Conservation (phyloP, 495 filamentous ascomycete genomes). For the Lichenothelia convexa region DNA sequence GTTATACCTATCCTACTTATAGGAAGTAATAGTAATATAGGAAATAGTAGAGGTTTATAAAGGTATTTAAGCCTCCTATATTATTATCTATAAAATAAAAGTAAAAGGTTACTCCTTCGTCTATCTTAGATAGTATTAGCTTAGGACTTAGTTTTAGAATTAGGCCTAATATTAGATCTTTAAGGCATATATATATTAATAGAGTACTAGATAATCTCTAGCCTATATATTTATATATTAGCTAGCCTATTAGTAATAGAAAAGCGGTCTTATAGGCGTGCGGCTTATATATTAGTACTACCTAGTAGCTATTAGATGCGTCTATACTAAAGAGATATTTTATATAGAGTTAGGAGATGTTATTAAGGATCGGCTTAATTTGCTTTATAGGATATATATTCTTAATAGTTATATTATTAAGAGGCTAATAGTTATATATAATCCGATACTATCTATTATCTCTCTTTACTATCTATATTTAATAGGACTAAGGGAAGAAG, state of each 20-base stretch:
- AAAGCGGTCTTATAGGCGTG: neutral
- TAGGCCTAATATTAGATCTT: neutral
- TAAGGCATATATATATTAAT: neutral
- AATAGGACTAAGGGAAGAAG: neutral
- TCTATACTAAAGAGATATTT: neutral
- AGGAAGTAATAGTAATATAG: neutral
- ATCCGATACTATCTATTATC: neutral
- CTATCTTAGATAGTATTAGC: neutral
- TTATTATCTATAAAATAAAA: neutral
- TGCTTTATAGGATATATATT: neutral
- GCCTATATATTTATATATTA: neutral
- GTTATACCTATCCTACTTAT: neutral
- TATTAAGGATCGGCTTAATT: neutral
- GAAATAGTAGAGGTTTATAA: neutral
- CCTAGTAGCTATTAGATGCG: neutral
- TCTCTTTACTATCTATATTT: neutral
- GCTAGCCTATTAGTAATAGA: neutral
- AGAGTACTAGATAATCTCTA: neutral
- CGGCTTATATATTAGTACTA: neutral
- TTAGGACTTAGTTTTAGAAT: neutral
- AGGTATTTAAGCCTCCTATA: neutral
- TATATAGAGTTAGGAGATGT: neutral
- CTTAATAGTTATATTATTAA: neutral
- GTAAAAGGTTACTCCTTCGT: neutral
- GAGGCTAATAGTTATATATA: neutral